These are phyloP conservation scores for Eucalyptus cloeziana DNA, from an alignment of 345 rosid species.

Conservation along the genomic window DNA sequence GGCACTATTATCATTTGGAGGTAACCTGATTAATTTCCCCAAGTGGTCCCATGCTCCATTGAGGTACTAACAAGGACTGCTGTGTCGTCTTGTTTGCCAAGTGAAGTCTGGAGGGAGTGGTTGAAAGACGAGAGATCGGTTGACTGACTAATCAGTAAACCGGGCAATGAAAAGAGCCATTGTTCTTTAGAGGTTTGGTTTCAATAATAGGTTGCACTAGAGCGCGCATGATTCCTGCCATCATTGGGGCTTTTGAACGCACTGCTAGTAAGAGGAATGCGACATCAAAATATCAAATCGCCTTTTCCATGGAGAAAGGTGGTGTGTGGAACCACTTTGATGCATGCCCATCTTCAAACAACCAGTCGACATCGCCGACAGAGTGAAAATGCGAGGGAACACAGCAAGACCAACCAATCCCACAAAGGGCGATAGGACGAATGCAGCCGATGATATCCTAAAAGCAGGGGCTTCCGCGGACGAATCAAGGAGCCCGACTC, in stretches of 20 bases:
- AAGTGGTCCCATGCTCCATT: not conserved
- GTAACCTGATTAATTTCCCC: not conserved
- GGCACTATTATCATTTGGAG: not conserved
- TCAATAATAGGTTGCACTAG: not conserved
- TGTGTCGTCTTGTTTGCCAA: not conserved
- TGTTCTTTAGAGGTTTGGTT: not conserved
- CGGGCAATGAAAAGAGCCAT: not conserved
- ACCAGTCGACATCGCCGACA: not conserved
- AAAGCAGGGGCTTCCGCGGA: not conserved
- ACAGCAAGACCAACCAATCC: not conserved
- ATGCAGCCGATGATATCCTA: not conserved
- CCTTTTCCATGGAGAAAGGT: not conserved
- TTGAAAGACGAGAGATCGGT: not conserved
- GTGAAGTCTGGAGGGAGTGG: not conserved
- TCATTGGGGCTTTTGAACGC: not conserved
- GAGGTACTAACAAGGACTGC: not conserved
- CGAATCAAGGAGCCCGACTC: not conserved
- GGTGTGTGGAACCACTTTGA: not conserved
- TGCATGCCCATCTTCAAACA: not conserved
- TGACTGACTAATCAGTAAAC: not conserved
- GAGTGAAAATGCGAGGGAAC: not conserved
- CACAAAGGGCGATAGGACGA: not conserved
- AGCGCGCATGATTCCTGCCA: not conserved
- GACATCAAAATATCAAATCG: not conserved
- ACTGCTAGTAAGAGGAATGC: not conserved